These are phyloP conservation scores for Physaria fendleri DNA, from an alignment of 345 rosid genomes.

Conservation along the genomic window DNA sequence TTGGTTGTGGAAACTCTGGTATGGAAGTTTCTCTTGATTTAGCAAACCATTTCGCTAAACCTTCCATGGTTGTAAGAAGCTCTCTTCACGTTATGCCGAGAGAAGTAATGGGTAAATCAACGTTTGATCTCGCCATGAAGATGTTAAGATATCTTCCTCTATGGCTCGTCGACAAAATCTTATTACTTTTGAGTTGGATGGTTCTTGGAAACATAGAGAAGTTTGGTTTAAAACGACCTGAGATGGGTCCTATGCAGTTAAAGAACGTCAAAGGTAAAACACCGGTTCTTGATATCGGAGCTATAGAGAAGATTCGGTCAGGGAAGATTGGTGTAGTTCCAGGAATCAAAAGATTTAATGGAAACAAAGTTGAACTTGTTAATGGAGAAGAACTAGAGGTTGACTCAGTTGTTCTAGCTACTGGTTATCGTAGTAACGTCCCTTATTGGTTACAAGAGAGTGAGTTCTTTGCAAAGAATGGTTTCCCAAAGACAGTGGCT, in stretches of 20 bases:
- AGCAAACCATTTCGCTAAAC: too few relatives aligned
- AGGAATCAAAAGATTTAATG: slow-evolving; percentile 51
- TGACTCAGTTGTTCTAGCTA: slow-evolving; percentile 63
- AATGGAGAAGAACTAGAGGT: slow-evolving; percentile 49
- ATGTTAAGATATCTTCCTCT: slow-evolving; percentile 66
- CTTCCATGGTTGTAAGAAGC: too few relatives aligned
- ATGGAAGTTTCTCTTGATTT: too few relatives aligned
- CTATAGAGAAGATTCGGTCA: slow-evolving; percentile 56
- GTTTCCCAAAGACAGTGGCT: slow-evolving; percentile 51
- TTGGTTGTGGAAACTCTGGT: slow-evolving; percentile 31
- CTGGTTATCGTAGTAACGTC: slow-evolving; percentile 73
- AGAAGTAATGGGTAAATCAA: too few relatives aligned
- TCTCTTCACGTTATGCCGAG: too few relatives aligned
- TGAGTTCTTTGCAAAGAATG: slow-evolving; percentile 74
- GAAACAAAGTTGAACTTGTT: slow-evolving; percentile 50
- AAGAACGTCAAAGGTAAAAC: slow-evolving; percentile 60
- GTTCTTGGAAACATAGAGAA: slow-evolving; percentile 50
- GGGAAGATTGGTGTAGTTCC: slow-evolving; percentile 63
- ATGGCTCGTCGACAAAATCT: slow-evolving; percentile 65
- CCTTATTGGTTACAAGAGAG: slow-evolving; percentile 74
- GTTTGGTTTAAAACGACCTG: slow-evolving; percentile 60
- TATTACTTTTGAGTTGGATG: slow-evolving; percentile 48
- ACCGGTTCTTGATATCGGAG: slow-evolving; percentile 78
- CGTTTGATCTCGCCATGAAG: neutral
- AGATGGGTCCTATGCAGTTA: slow-evolving; percentile 58